phyloP scores from a whole-genome alignment of 768 basidiomycete genomes.

The Naematelia encephala region DNA sequence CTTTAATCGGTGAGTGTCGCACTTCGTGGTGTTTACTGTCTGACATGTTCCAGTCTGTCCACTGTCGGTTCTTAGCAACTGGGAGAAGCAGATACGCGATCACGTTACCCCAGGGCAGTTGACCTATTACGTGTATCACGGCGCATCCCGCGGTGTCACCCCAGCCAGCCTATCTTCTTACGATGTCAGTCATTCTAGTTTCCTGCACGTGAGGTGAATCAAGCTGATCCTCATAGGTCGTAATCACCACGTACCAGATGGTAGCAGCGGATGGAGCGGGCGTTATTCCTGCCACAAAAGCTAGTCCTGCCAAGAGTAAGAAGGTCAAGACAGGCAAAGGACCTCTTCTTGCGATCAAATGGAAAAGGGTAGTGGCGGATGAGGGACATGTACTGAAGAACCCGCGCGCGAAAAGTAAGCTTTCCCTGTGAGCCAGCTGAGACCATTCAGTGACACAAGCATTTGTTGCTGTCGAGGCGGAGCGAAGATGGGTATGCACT shows the following conservation, averaged over 20 bases:
- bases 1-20: slow-evolving; percentile 67
- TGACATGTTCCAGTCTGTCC: slow-evolving; percentile 32
- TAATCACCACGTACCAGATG: slow-evolving; percentile 42
- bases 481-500: slow-evolving; percentile 49
- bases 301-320: slow-evolving; percentile 46
- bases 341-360: slow-evolving; percentile 65
- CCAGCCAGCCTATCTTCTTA: slow-evolving; percentile 22
- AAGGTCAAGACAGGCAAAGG: slow-evolving; percentile 55
- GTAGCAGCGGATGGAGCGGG: slow-evolving; percentile 14
- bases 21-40: neutral
- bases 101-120: slow-evolving; percentile 30
- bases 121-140: slow-evolving; percentile 39
- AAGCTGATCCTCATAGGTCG: slow-evolving; percentile 18
- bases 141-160: slow-evolving; percentile 20
- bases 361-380: slow-evolving; percentile 86
- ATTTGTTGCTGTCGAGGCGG: slow-evolving; percentile 30
- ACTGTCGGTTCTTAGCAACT: slow-evolving; percentile 43
- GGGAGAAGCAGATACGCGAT: slow-evolving; percentile 43
- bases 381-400: slow-evolving; percentile 88
- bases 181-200: slow-evolving; percentile 27
- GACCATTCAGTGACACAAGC: slow-evolving; percentile 26
- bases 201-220: slow-evolving; percentile 1
- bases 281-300: neutral
- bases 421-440: slow-evolving; percentile 48
- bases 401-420: slow-evolving; percentile 76